Base-by-base conservation (phyloP, 1,284 basidiomycete species). In the Cerioporus squamosus region DNA sequence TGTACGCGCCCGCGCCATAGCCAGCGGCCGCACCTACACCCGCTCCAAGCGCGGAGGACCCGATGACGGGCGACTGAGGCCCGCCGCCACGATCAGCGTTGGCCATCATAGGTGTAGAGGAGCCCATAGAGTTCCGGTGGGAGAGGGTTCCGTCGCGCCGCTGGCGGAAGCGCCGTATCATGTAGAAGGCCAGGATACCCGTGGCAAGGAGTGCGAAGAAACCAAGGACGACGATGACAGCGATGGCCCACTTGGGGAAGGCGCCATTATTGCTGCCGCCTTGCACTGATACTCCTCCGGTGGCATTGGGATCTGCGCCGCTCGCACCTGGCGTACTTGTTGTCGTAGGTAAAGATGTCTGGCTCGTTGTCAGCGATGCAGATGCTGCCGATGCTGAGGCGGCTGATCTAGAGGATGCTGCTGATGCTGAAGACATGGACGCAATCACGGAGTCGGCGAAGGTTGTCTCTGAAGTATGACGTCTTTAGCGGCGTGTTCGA, bases 161-260 rank as follows among this genome's bases (percentile, higher is more conserved):
- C 59, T 79, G 75, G 48, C 89, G 84, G 57, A 88, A 68, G 44
- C 88, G 83, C 29, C 88, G 84, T 70, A 90, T 75, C 69, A 91
- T 81, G 71, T 92, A 75, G 79, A 90, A 93, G 39, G 79, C 76
- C 50, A 91, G 81, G 51, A 88, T 73, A 59, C 86, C 84, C 9
- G 81, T 78, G 10, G 88, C 85, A 47, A 85, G 80, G 60, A 94
- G 85, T 49, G 91, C 91, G 57, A 94, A 79, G 74, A 91, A 87
- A 31, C 91, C 92, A 36, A 94, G 82, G 47, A 94, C 82, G 53
- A 88, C 88, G 59, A 94, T 91, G 61, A 93, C 87, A 44, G 92
- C 92, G 62, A 94, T 94, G n/a, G 90, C 93, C 91, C 92, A 94
- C 68, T 84, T 83, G 2, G 92, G 92, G 69, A 94, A 91, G 22